phyloP scores from a whole-genome alignment of 768 basidiomycete genomes.

The Zangia roseola region DNA sequence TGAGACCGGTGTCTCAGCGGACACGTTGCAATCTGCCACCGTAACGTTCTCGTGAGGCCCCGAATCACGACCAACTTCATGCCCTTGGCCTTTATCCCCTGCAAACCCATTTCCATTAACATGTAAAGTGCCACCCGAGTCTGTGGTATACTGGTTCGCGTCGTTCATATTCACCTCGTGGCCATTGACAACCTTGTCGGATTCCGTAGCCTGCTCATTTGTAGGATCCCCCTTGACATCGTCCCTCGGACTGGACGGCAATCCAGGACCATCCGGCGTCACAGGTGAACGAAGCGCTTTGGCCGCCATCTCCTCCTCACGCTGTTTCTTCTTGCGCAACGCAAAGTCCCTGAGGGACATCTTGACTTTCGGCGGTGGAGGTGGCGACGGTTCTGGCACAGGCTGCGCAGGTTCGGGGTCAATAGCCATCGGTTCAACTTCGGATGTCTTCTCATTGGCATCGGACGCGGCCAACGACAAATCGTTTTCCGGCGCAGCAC shows the following conservation, averaged over 20 bases:
- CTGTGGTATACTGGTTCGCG: background rate
- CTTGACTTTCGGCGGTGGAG: conserved; percentile 49
- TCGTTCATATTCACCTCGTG: conserved; percentile 14
- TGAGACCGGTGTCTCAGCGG: background rate
- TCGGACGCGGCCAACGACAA: background rate
- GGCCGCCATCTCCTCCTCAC: conserved; percentile 43
- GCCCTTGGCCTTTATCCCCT: background rate
- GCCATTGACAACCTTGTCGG: background rate
- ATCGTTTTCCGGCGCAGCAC: background rate
- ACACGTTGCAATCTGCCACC: background rate
- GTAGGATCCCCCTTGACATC: conserved; percentile 18
- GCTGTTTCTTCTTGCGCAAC: conserved; percentile 51
- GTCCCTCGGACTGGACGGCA: conserved; percentile 19
- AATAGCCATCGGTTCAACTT: conserved; percentile 9
- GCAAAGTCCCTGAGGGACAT: conserved; percentile 60
- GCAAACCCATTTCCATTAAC: conserved; percentile 4
- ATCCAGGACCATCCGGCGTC: conserved; percentile 9
- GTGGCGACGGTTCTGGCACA: conserved; percentile 25
- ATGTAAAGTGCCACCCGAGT: background rate
- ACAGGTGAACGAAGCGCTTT: conserved; percentile 26
- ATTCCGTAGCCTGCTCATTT: conserved; percentile 5
- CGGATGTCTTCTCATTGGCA: conserved; percentile 1
- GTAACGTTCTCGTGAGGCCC: background rate
- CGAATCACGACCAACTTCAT: background rate
- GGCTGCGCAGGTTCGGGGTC: conserved; percentile 8